A percentile compares a stretch with the other conserved stretches of the same genome.
These are phyloP conservation scores for Triadica sebifera DNA, from an alignment of 345 rosid genomes.

Conservation along the genomic window DNA sequence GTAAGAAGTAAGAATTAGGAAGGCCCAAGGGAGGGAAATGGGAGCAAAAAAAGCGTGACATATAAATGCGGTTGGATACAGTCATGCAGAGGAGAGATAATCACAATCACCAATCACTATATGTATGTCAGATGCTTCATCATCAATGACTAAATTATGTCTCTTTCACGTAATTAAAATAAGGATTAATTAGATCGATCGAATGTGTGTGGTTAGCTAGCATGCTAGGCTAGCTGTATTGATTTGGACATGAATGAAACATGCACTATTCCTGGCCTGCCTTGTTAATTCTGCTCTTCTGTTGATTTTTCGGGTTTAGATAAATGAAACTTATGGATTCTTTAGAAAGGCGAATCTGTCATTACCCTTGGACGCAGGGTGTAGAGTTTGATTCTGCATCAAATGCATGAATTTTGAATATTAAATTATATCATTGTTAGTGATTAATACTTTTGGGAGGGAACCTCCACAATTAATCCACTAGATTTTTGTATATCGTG, in stretches of 20 bases:
- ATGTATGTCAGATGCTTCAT: not conserved
- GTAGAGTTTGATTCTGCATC: too few species aligned
- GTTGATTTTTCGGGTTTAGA: not conserved
- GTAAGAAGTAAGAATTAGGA: constrained; percentile 2
- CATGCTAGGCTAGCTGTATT: constrained; percentile 17
- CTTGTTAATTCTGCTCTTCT: too few species aligned
- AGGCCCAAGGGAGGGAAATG: not conserved
- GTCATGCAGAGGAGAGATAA: not conserved
- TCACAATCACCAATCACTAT: not conserved
- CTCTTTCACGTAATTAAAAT: not conserved
- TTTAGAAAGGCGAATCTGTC: not conserved
- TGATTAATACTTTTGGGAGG: not conserved
- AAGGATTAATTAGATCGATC: not conserved
- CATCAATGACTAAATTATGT: constrained; percentile 7
- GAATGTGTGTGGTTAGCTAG: too few species aligned
- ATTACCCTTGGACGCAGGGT: too few species aligned
- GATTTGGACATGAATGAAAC: constrained; percentile 18
- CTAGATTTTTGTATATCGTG: too few species aligned
- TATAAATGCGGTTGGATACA: constrained; percentile 15
- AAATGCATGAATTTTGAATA: too few species aligned
- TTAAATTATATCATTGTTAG: too few species aligned
- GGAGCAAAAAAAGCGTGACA: constrained; percentile 14
- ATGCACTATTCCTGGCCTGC: too few species aligned
- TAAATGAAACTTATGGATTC: too few species aligned
- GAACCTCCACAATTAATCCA: too few species aligned